phyloP scores from a whole-genome alignment of 2,329 filamentous ascomycete species.

The Harringtonia aguacate region DNA sequence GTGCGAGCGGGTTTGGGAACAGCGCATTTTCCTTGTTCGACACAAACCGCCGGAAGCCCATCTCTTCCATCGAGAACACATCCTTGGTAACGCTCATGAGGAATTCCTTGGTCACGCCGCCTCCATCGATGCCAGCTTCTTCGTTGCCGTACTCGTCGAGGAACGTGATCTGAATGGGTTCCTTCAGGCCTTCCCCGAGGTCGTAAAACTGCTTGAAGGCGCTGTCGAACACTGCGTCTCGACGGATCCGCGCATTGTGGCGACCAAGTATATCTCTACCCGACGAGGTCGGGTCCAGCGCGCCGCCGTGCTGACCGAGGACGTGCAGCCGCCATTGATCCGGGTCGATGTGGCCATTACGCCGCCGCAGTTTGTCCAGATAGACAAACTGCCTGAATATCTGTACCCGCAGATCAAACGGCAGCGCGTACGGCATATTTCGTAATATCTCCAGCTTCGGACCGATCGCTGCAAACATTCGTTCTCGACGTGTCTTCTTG shows the following conservation, averaged over 20 bases:
- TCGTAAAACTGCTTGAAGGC: constrained; percentile 75
- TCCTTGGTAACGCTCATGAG: constrained; percentile 79
- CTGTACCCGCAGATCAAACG: constrained; percentile 80
- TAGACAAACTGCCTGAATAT: constrained; percentile 91
- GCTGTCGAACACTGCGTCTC: constrained; percentile 69
- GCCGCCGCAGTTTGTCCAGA: constrained; percentile 64
- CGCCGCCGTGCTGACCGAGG: constrained; percentile 25
- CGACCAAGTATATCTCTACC: constrained; percentile 31
- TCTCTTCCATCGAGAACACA: constrained; percentile 53
- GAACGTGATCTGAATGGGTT: constrained; percentile 94
- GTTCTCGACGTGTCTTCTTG: constrained; percentile 55
- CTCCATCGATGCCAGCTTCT: constrained; percentile 93
- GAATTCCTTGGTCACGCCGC: constrained; percentile 96
- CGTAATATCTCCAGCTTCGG: constrained; percentile 83
- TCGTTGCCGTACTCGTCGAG: constrained; percentile 78
- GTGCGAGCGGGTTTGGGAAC: constrained; percentile 73
- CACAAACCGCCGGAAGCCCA: constrained; percentile 51
- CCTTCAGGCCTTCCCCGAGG: constrained; percentile 75
- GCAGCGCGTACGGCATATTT: constrained; percentile 95
- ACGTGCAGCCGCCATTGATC: constrained; percentile 63
- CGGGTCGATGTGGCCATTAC: constrained; percentile 58
- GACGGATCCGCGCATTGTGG: constrained; percentile 70
- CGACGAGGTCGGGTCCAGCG: neutral
- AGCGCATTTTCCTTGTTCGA: constrained; percentile 79
- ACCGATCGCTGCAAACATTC: constrained; percentile 66